Evolutionary conservation across 2,329 filamentous ascomycete species (phyloP), one percentile per base, ranked within the genome.

Genomic region (Fusarium xyrophilum): DNA sequence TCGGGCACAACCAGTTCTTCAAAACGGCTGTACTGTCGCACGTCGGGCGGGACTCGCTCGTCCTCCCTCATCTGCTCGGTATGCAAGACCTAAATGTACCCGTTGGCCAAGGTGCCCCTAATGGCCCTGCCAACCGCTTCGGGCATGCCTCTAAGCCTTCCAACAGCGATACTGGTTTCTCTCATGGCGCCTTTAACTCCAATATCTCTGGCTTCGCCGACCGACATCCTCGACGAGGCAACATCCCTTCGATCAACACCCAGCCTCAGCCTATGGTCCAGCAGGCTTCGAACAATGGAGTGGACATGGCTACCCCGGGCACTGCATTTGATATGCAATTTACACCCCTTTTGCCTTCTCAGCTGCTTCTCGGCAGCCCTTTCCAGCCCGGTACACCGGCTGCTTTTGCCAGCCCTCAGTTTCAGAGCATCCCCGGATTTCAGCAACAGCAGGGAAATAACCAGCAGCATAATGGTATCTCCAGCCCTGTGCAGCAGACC

Each of bases 321-420:
- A 95, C 93, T 54, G 93, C 88, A 43, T 97, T 93, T 77, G 96
- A 98, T 77, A 97, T 98, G 95, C 96, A 98, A 82, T 98, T 97
- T 81, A 97, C 96, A 14, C 95, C 96, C 69, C 86, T 99, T 70
- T 88, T 99, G 38, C 96, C 96, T 36, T 98, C 95, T 35, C 93
- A 97, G 81, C 85, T 99, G 73, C 88, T 99, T 28, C 90, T 98
- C 52, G 96, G 96, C 48, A 97, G 93, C 80, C 96, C 96, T 21
- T 98, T 98, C 82, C 96, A 98, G 81, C 93, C 96, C 17, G 96
- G 94, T 42, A 97, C 93, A 8, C 95, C 95, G 7, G 92, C 91
- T 35, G 90, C 92, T 38, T 98, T 97, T 80, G 89, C 90, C 65
- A 97, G 92, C 70, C 91, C 94, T 39, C 94, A 97, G 78, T 99